Conservation (phyloP, 2,329 filamentous ascomycete species). For the Talaromyces amestolkiae region DNA sequence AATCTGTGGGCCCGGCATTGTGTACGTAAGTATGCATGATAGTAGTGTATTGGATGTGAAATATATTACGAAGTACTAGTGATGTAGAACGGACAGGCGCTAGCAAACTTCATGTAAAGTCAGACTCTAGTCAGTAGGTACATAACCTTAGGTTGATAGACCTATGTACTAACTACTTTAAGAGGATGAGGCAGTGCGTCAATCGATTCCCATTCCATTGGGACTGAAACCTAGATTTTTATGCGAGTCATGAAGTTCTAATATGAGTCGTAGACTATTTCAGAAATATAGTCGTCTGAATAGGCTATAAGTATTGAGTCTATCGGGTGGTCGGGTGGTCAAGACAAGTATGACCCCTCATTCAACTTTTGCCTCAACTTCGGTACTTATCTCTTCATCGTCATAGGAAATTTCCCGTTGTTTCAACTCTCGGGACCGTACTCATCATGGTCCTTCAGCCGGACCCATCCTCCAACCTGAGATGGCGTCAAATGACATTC, state of each 20-base stretch:
- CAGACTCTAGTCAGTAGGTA: neutral
- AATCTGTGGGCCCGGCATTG: neutral
- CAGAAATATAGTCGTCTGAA: neutral
- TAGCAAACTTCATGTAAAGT: neutral
- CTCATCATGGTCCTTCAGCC: neutral
- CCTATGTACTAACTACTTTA: neutral
- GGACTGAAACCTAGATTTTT: neutral
- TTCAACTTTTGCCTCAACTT: neutral
- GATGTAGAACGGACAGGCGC: neutral
- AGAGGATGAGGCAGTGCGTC: neutral
- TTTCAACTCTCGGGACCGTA: neutral
- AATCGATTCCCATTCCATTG: neutral
- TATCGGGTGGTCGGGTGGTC: neutral
- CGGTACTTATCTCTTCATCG: neutral
- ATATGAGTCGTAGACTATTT: neutral
- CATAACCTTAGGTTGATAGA: neutral
- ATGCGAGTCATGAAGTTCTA: neutral
- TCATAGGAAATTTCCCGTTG: too few species aligned
- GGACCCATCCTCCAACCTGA: neutral
- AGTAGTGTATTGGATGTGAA: neutral
- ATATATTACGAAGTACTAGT: neutral
- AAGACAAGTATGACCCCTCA: neutral
- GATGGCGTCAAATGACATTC: neutral
- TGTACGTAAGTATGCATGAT: too few species aligned
- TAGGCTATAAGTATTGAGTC: neutral